Base-by-base conservation (phyloP, 2,329 filamentous ascomycete genomes). In the Amphichorda felina region DNA sequence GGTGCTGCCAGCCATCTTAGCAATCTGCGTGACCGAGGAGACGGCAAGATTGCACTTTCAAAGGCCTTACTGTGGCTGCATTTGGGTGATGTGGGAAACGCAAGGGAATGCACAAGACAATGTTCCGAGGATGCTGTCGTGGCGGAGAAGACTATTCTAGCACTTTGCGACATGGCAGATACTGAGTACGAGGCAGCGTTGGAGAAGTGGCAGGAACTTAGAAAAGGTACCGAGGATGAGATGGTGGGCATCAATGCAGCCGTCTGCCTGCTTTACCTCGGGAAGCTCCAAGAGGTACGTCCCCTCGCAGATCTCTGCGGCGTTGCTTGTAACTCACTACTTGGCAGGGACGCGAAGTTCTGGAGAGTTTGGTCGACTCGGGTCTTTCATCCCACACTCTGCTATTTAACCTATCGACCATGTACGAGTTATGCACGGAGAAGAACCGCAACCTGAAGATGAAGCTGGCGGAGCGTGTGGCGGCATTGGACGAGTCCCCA, bases 381-480 rank as follows among this genome's bases (percentile, higher is more conserved):
- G 73, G 77, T 2, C 64, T 74, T 28, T 72, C 75, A 0, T 95
- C 89, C 39, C 79, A 83, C 42, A 83, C 83, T 1, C 60, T 94
- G 3, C 72, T 93, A 0, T 94, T 95, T 59, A 96, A 96, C 53
- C 59, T 98, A 10, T 77, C 79, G 9, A 96, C 89, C 0, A 75
- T 94, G 47, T 96, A 94, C 53, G 91, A 96, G 57, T 68, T 96
- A 7, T 91, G 83, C 52, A 88, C 83, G 0, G 88, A 96, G 47
- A 71, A 73, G 41, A 74, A 84, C 29, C 66, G 73, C 33, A 69
- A 69, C 10, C 57, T 82, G 46, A 96, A 96, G 64, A 56, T 72
- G 21, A 64, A 62, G 18, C 63, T 96, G 14, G 78, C 82, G 2
- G 81, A 86, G 47, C 72, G 68, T 35, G 67, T 91, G 14, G 79